These are phyloP conservation scores for Pythium phragmiticola DNA, from an alignment of 352 stramenopile species.

Conservation along the genomic window DNA sequence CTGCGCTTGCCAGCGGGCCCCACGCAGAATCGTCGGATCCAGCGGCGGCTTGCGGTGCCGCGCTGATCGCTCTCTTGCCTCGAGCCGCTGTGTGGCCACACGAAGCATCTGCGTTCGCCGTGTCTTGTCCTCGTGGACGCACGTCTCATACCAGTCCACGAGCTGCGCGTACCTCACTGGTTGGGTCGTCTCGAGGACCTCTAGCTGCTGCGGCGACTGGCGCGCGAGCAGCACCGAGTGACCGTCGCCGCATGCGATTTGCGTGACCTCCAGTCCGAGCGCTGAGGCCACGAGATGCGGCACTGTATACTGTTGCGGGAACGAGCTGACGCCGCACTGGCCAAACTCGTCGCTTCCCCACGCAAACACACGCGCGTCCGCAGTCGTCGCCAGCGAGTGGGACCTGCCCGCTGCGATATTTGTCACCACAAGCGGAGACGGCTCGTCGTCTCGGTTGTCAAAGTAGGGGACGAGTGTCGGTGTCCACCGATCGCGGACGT, in stretches of 20 bases:
- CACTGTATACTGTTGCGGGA: slow-evolving; percentile 74
- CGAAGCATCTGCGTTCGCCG: slow-evolving; percentile 37
- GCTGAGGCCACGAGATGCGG: slow-evolving; percentile 62
- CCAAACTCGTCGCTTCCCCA: slow-evolving; percentile 76
- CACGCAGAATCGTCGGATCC: slow-evolving; percentile 30
- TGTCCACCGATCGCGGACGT: slow-evolving; percentile 42
- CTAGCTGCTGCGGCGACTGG: slow-evolving; percentile 38
- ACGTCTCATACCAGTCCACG: slow-evolving; percentile 36
- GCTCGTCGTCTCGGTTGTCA: slow-evolving; percentile 15
- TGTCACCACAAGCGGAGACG: slow-evolving; percentile 26
- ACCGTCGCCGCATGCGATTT: slow-evolving; percentile 44
- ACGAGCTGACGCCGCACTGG: slow-evolving; percentile 66
- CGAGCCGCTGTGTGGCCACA: slow-evolving; percentile 28
- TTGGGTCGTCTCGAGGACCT: slow-evolving; percentile 45
- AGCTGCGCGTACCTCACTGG: slow-evolving; percentile 44
- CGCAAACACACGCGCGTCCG: slow-evolving; percentile 58
- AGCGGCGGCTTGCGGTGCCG: slow-evolving; percentile 40
- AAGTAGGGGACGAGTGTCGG: slow-evolving; percentile 61
- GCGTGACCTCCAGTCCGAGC: slow-evolving; percentile 52
- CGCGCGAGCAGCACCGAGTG: slow-evolving; percentile 58
- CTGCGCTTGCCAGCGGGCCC: slow-evolving; percentile 27
- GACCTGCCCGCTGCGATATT: slow-evolving; percentile 47
- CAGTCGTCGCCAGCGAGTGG: slow-evolving; percentile 49
- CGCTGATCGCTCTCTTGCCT: slow-evolving; percentile 28
- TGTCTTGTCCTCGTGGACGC: slow-evolving; percentile 39